phyloP scores from a whole-genome alignment of 2,329 filamentous ascomycete genomes.

The Clathrospora elynae region DNA sequence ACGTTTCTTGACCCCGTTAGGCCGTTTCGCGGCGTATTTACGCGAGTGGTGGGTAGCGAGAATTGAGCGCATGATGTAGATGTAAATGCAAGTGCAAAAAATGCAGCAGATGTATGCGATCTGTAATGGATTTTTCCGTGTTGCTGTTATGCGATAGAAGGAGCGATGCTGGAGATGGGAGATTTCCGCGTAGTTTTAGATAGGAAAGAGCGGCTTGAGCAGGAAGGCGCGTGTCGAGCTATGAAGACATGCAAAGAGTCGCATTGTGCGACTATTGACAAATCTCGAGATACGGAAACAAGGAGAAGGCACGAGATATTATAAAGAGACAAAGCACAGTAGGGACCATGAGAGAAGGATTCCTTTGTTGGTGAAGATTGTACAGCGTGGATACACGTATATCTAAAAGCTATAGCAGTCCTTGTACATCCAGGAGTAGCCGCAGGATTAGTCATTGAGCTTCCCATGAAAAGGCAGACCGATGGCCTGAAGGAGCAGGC shows the following conservation, averaged over 20 bases:
- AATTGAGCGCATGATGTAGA: slow-evolving; percentile 2
- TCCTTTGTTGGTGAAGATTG: slow-evolving; percentile 6
- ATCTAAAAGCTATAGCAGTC: slow-evolving; percentile 29
- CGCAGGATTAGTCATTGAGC: slow-evolving; percentile 48
- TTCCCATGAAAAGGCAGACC: slow-evolving; percentile 85
- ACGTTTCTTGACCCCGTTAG: slow-evolving; percentile 9
- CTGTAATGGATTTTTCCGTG: too few species aligned
- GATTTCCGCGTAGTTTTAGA: too few species aligned
- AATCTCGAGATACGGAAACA: too few species aligned
- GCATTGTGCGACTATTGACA: not conserved
- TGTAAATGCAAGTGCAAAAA: not conserved
- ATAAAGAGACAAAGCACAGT: slow-evolving; percentile 4
- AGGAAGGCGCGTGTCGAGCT: too few species aligned
- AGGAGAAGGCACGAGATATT: slow-evolving; percentile 4
- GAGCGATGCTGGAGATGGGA: too few species aligned
- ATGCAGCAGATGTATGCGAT: not conserved
- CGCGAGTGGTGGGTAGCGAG: slow-evolving; percentile 1
- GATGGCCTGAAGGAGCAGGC: slow-evolving; percentile 72
- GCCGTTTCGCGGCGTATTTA: not conserved
- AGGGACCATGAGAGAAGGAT: not conserved
- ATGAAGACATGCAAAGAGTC: too few species aligned
- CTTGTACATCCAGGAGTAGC: slow-evolving; percentile 21
- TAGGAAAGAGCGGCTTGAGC: too few species aligned
- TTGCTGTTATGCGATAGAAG: slow-evolving; percentile 4
- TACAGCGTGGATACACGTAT: slow-evolving; percentile 13